Evolutionary conservation across 257 asterid species (phyloP).

Genomic region (Nicotiana sylvestris): DNA sequence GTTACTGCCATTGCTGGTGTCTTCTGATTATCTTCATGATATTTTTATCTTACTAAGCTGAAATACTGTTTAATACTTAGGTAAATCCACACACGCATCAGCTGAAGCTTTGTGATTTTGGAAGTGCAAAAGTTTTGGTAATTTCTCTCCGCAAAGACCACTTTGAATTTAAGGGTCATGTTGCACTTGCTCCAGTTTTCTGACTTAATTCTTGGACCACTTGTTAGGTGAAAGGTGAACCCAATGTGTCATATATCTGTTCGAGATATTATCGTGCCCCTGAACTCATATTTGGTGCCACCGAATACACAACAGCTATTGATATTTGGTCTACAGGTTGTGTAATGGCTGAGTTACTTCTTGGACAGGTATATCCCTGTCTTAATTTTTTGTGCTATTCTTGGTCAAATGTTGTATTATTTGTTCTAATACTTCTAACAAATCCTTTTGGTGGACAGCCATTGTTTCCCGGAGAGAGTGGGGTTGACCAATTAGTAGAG

Average conservation of each 20-base stretch:
- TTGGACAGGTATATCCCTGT: constrained; percentile 62
- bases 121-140: constrained; percentile 98
- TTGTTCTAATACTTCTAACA: constrained; percentile 20
- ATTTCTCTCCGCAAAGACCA: constrained; percentile 21
- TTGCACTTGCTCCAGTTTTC: not conserved
- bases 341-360: constrained; percentile 97
- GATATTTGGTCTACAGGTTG: constrained; percentile 98
- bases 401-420: constrained; percentile 11
- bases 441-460: constrained; percentile 53
- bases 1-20: not conserved
- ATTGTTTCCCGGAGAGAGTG: constrained; percentile 97
- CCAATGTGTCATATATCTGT: constrained; percentile 92
- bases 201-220: constrained; percentile 15
- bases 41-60: constrained; percentile 21
- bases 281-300: constrained; percentile 98
- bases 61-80: constrained; percentile 40
- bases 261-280: constrained; percentile 99
- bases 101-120: constrained; percentile 90
- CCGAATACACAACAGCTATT: constrained; percentile 93
- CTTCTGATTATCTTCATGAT: constrained; percentile 6
- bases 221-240: constrained; percentile 92
- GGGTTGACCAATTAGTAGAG: constrained; percentile 96
- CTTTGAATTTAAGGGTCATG: not conserved
- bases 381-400: constrained; percentile 7
- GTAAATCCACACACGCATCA: constrained; percentile 98